Evolutionary conservation across 345 rosid genomes (phyloP).

Genomic region (Eucalyptus sp.): DNA sequence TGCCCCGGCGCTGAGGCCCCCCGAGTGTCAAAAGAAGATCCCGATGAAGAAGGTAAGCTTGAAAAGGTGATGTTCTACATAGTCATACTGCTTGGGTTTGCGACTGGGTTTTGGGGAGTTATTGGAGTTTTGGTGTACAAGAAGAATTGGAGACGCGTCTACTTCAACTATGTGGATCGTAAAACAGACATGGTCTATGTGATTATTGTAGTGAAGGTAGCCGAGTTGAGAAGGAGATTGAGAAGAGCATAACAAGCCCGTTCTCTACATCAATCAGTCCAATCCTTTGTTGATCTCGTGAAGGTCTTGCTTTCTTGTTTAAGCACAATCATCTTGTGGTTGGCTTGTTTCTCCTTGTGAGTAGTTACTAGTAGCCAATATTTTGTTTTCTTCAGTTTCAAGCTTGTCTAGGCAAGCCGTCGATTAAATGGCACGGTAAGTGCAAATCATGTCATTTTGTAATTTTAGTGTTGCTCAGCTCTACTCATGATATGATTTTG

Average conservation of each 20-base stretch:
- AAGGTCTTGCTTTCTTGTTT: not conserved
- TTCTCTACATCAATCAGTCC: not conserved
- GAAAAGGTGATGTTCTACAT: not conserved
- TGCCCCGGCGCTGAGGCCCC: not conserved
- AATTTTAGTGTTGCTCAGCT: not conserved
- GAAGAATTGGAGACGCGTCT: not conserved
- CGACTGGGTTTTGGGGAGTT: not conserved
- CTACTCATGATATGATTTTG: too few relatives aligned
- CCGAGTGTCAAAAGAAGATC: not conserved
- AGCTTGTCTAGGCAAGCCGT: not conserved
- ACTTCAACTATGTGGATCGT: not conserved
- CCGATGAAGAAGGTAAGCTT: not conserved
- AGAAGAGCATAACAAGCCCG: not conserved
- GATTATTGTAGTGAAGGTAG: not conserved
- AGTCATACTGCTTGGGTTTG: not conserved
- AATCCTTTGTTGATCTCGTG: not conserved
- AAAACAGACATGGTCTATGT: not conserved
- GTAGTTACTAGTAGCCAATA: not conserved
- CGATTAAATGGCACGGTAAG: fast-evolving
- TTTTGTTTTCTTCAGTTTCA: not conserved
- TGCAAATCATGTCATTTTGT: not conserved
- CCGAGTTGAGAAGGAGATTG: not conserved
- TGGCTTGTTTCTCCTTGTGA: too few relatives aligned
- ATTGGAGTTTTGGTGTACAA: not conserved
- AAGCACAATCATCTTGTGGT: fast-evolving